Conservation (phyloP, 2,329 filamentous ascomycete species). For the Aureobasidium sp. region DNA sequence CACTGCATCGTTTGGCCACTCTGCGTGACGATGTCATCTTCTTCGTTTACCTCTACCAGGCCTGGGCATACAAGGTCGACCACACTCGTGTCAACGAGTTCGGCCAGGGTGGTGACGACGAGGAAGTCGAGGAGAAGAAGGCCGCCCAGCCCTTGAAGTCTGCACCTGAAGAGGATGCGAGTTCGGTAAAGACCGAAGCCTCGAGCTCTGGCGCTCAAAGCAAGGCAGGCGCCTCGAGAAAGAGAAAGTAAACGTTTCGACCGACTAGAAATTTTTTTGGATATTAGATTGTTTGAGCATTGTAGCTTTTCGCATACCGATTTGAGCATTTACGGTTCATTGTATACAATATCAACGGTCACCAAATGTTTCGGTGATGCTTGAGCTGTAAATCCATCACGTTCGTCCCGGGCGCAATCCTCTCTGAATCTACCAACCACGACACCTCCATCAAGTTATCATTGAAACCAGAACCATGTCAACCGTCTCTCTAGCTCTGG, state of each 20-base stretch:
- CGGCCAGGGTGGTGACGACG: slow-evolving; percentile 86
- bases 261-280: neutral
- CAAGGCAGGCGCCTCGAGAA: slow-evolving; percentile 19
- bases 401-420: neutral
- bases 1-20: slow-evolving; percentile 84
- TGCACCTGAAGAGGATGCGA: slow-evolving; percentile 22
- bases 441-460: neutral
- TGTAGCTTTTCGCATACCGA: neutral
- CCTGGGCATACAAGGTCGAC: slow-evolving; percentile 86
- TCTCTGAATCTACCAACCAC: neutral
- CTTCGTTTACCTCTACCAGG: slow-evolving; percentile 94
- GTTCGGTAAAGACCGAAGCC: slow-evolving; percentile 15
- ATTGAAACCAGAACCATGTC: neutral
- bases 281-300: neutral
- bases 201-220: slow-evolving; percentile 4
- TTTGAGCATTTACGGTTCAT: neutral
- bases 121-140: slow-evolving; percentile 52
- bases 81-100: slow-evolving; percentile 94
- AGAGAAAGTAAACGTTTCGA: slow-evolving; percentile 20
- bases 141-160: slow-evolving; percentile 35
- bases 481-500: no score
- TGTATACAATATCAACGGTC: neutral
- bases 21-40: slow-evolving; percentile 95
- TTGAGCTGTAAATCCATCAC: neutral
- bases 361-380: neutral